phyloP scores from a whole-genome alignment of 2,329 filamentous ascomycete species.

The Colletotrichum magnum region DNA sequence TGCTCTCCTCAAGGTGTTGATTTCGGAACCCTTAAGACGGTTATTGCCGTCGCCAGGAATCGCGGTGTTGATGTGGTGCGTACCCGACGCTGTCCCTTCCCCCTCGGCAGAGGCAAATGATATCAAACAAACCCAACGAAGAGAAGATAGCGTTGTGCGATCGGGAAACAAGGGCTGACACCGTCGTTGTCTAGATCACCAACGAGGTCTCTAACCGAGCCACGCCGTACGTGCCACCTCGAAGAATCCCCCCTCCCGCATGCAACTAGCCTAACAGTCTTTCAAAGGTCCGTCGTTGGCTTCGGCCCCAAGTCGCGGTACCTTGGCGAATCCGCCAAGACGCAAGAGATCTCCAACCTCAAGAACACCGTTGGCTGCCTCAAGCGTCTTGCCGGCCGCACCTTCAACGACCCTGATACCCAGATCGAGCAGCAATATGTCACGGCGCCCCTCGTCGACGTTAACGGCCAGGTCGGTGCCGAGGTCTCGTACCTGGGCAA shows the following conservation, averaged over 20 bases:
- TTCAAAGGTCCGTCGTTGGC: conserved; percentile 85
- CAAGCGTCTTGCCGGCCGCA: conserved; percentile 92
- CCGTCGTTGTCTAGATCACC: conserved; percentile 78
- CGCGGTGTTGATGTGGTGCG: conserved; percentile 98
- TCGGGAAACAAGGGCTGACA: conserved; percentile 35
- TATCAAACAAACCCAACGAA: conserved; percentile 6
- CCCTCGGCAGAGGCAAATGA: neutral
- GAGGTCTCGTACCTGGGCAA: conserved; percentile 94
- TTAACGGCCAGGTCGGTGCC: conserved; percentile 94
- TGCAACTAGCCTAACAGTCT: conserved; percentile 28
- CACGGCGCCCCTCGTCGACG: conserved; percentile 86
- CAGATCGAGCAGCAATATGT: conserved; percentile 93
- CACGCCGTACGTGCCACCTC: conserved; percentile 81
- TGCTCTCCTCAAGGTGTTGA: conserved; percentile 76
- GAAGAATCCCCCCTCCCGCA: too few species aligned
- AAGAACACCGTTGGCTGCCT: conserved; percentile 97
- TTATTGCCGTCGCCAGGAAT: conserved; percentile 97
- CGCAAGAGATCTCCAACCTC: conserved; percentile 98
- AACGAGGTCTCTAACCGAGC: conserved; percentile 99
- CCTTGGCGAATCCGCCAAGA: conserved; percentile 95
- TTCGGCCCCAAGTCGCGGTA: conserved; percentile 96
- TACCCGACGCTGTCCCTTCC: conserved; percentile 54
- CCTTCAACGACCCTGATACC: conserved; percentile 90
- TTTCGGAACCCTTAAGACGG: conserved; percentile 96
- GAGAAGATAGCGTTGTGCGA: conserved; percentile 6